A percentile compares a stretch with the other conserved stretches of the same genome.
Evolutionary conservation across 768 basidiomycete genomes (phyloP).

Genomic region (Rhizopogon vinicolor): DNA sequence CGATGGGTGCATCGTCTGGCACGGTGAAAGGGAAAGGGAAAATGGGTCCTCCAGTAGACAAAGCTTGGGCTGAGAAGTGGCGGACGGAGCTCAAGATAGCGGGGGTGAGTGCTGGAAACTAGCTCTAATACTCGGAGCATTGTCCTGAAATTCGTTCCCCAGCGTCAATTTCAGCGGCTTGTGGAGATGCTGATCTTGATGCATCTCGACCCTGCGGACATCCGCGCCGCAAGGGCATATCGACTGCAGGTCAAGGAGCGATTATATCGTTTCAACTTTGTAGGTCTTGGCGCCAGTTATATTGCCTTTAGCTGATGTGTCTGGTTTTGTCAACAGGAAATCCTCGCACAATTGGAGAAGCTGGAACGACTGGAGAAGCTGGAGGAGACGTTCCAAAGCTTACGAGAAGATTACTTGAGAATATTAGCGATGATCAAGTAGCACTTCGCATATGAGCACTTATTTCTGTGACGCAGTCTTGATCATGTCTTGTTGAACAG

Average conservation of each 20-base stretch:
- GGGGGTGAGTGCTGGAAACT: conserved; percentile 44
- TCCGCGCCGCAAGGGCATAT: conserved; percentile 55
- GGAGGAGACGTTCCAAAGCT: conserved; percentile 88
- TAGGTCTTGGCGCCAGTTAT: conserved; percentile 32
- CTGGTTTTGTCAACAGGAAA: conserved; percentile 51
- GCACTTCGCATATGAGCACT: not conserved
- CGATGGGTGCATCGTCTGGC: conserved; percentile 19
- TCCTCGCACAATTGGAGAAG: conserved; percentile 82
- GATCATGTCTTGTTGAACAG: too few relatives aligned
- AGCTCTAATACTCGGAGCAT: conserved; percentile 1
- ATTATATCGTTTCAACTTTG: conserved; percentile 92
- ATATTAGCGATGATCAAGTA: conserved; percentile 54
- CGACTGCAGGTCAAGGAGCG: conserved; percentile 93
- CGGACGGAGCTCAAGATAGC: conserved; percentile 86
- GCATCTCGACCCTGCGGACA: conserved; percentile 60
- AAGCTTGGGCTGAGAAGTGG: conserved; percentile 74
- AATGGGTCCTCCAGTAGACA: conserved; percentile 75
- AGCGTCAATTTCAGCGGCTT: conserved; percentile 93
- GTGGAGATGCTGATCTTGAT: conserved; percentile 86
- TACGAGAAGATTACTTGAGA: conserved; percentile 79
- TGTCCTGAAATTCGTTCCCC: not conserved
- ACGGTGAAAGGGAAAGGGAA: conserved; percentile 40
- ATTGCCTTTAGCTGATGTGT: not conserved
- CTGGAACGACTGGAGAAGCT: conserved; percentile 85
- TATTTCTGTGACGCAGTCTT: not conserved